phyloP scores from a whole-genome alignment of 73 alveolate genomes.

The Paramecium octaurelia region DNA sequence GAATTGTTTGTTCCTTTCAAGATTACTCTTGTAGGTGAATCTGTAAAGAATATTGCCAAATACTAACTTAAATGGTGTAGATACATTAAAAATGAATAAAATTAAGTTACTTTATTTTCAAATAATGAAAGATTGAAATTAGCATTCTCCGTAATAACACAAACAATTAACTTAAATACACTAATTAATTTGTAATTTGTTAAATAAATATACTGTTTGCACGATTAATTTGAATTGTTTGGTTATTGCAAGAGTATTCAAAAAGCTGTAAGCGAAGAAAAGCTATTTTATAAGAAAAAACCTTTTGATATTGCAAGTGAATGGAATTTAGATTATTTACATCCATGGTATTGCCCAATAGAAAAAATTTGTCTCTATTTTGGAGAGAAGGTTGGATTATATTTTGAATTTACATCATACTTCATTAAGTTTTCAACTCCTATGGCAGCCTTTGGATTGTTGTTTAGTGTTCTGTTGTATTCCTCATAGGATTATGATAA shows the following conservation, averaged over 20 bases:
- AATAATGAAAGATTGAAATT: neutral
- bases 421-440: neutral
- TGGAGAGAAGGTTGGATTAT: slow-evolving; percentile 57
- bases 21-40: neutral
- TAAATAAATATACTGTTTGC: neutral
- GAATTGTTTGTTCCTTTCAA: neutral
- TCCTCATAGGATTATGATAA: neutral
- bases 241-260: neutral
- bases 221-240: slow-evolving; percentile 16
- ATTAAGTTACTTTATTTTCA: neutral
- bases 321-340: neutral
- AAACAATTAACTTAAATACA: neutral
- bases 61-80: neutral
- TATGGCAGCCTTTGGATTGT: slow-evolving; percentile 23
- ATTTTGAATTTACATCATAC: neutral
- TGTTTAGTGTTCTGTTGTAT: neutral
- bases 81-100: neutral
- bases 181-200: neutral
- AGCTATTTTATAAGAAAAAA: neutral
- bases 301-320: neutral
- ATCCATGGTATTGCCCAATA: slow-evolving; percentile 37
- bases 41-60: neutral
- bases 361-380: slow-evolving; percentile 46
- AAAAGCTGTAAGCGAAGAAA: neutral
- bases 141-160: neutral